Evolutionary conservation across 2,329 filamentous ascomycete species (phyloP).

Genomic region (Pyrenochaeta sp.): DNA sequence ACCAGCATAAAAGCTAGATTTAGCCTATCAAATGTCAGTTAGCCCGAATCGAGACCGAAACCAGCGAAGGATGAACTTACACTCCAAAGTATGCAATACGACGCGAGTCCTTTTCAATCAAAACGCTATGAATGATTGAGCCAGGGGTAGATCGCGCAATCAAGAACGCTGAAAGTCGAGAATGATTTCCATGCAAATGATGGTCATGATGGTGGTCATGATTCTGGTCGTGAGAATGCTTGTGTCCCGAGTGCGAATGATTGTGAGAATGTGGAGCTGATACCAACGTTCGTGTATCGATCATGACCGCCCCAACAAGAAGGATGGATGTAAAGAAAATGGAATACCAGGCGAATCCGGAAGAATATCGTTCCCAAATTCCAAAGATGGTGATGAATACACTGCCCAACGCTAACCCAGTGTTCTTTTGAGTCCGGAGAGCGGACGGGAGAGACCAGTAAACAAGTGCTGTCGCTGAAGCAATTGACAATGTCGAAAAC

Average conservation of each 20-base stretch:
- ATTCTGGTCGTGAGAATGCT: slow-evolving; percentile 34
- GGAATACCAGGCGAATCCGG: slow-evolving; percentile 17
- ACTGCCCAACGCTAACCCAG: slow-evolving; percentile 41
- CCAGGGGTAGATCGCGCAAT: slow-evolving; percentile 73
- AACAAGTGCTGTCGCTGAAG: slow-evolving; percentile 52
- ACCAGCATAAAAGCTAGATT: slow-evolving; percentile 96
- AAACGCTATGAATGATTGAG: slow-evolving; percentile 82
- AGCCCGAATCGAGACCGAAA: too few relatives aligned
- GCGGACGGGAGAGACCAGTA: slow-evolving; percentile 52
- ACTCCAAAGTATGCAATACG: slow-evolving; percentile 97
- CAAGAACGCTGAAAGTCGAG: slow-evolving; percentile 74
- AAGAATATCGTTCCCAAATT: slow-evolving; percentile 29
- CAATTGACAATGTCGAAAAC: slow-evolving; percentile 52
- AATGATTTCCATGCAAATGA: slow-evolving; percentile 60
- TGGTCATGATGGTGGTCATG: slow-evolving; percentile 39
- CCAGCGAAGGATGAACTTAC: slow-evolving; percentile 58
- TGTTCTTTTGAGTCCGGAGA: slow-evolving; percentile 48
- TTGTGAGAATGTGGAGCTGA: slow-evolving; percentile 39
- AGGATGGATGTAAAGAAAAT: slow-evolving; percentile 37
- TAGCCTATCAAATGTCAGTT: slow-evolving; percentile 62
- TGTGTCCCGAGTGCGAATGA: slow-evolving; percentile 39
- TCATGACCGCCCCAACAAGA: slow-evolving; percentile 48
- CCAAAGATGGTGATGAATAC: slow-evolving; percentile 32
- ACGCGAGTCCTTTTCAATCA: slow-evolving; percentile 90
- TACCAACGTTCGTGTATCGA: slow-evolving; percentile 46